phyloP scores from a whole-genome alignment of 345 rosid genomes.

The Hevea brasiliensis region DNA sequence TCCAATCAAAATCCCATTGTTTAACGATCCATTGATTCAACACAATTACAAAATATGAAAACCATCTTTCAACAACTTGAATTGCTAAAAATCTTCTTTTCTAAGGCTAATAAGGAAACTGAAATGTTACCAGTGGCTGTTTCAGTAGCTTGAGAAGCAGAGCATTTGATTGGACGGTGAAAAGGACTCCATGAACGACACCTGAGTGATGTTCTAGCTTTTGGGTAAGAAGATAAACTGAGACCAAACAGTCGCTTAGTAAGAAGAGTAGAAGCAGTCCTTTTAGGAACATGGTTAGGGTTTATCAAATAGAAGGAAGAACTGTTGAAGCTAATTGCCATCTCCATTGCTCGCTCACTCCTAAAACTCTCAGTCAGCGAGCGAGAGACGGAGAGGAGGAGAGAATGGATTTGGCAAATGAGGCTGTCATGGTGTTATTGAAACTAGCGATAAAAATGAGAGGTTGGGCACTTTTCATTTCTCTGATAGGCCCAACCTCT shows the following conservation, averaged over 20 bases:
- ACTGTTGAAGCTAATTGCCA: conserved; percentile 49
- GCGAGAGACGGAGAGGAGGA: conserved; percentile 13
- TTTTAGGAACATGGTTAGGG: conserved; percentile 23
- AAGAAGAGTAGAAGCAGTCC: conserved; percentile 21
- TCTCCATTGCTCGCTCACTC: conserved; percentile 44
- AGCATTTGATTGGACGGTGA: conserved; percentile 53
- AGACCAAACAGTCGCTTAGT: conserved; percentile 45
- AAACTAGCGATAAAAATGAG: conserved; percentile 14
- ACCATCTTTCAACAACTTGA: background rate
- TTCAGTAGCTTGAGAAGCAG: conserved; percentile 61
- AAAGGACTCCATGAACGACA: conserved; percentile 33
- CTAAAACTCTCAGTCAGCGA: background rate
- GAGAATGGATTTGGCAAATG: conserved; percentile 40
- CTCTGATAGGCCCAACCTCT: conserved; percentile 3
- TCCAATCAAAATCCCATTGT: too few relatives aligned
- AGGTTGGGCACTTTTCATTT: background rate
- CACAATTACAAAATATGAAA: background rate
- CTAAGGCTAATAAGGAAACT: background rate
- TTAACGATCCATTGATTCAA: background rate
- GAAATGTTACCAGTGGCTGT: conserved; percentile 47
- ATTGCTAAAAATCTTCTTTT: background rate
- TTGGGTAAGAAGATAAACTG: conserved; percentile 41
- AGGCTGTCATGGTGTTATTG: conserved; percentile 33
- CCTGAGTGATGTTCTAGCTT: conserved; percentile 39
- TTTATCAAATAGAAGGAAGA: conserved; percentile 37